These are phyloP conservation scores for Populus hybrid DNA, from an alignment of 441 rosid species.

Conservation along the genomic window DNA sequence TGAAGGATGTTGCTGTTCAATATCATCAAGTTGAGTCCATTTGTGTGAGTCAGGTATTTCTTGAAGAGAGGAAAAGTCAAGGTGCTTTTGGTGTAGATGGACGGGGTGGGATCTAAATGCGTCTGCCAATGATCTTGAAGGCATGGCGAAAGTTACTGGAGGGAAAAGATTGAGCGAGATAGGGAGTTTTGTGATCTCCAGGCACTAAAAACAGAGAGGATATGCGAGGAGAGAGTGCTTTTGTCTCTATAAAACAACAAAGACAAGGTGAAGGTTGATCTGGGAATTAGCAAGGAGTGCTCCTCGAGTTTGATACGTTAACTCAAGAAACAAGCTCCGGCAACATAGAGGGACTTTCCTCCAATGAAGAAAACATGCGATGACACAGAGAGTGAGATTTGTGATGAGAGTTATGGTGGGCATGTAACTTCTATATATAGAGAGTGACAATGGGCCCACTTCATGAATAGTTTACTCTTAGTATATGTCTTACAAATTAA, in stretches of 20 bases:
- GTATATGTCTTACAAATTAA: no score
- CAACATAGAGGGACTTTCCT: background rate
- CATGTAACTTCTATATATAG: background rate
- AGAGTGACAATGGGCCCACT: background rate
- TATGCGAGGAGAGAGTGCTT: background rate
- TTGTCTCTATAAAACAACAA: background rate
- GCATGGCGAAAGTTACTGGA: slow-evolving; percentile 37
- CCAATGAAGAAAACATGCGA: slow-evolving; percentile 22
- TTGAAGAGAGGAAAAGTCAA: slow-evolving; percentile 49
- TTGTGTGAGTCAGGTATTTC: slow-evolving; percentile 74
- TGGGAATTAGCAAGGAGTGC: background rate
- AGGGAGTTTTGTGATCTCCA: background rate
- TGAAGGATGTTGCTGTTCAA: slow-evolving; percentile 5
- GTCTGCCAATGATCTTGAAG: slow-evolving; percentile 49
- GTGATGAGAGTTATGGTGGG: slow-evolving; percentile 1
- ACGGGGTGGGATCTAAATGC: slow-evolving; percentile 54
- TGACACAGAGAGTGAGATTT: background rate
- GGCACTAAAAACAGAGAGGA: background rate
- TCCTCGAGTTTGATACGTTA: no score
- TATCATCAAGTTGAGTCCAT: slow-evolving; percentile 53
- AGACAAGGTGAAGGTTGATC: background rate
- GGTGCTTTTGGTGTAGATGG: slow-evolving; percentile 42
- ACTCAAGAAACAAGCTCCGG: background rate
- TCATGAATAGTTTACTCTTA: no score
- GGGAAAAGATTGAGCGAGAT: no score